phyloP scores from a whole-genome alignment of 2,329 filamentous ascomycete genomes.

The Sporothrix schenckii region DNA sequence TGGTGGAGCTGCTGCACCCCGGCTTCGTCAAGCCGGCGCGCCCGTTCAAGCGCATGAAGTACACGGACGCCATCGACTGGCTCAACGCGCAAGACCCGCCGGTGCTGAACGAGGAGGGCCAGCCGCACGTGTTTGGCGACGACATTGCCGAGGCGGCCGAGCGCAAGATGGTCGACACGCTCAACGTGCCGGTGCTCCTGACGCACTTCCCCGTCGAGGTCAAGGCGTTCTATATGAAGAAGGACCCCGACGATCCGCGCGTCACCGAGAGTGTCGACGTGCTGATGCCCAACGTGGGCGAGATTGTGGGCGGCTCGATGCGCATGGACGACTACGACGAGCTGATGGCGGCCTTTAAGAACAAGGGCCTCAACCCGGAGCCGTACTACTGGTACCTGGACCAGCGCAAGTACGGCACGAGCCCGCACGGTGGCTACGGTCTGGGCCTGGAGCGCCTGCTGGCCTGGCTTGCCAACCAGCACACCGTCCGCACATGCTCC shows the following conservation, averaged over 20 bases:
- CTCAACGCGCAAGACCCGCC: conserved; percentile 76
- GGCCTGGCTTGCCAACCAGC: conserved; percentile 66
- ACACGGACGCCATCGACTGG: conserved; percentile 93
- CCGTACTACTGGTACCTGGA: conserved; percentile 99
- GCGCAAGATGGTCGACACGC: conserved; percentile 93
- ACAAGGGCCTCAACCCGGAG: conserved; percentile 79
- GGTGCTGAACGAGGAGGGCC: conserved; percentile 89
- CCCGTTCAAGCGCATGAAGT: conserved; percentile 94
- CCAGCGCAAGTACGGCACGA: conserved; percentile 88
- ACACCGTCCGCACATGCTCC: conserved; percentile 67
- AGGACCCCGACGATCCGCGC: conserved; percentile 73
- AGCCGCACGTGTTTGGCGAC: conserved; percentile 89
- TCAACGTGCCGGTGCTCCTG: conserved; percentile 78
- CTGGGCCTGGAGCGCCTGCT: conserved; percentile 83
- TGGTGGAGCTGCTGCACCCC: conserved; percentile 88
- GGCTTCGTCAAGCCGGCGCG: conserved; percentile 78
- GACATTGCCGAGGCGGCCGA: conserved; percentile 96
- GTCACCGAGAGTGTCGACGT: conserved; percentile 92
- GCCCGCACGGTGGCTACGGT: conserved; percentile 39
- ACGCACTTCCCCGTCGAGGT: conserved; percentile 97
- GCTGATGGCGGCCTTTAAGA: conserved; percentile 83
- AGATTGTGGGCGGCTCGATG: conserved; percentile 97
- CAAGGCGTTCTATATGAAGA: conserved; percentile 99
- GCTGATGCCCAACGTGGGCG: conserved; percentile 87
- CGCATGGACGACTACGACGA: conserved; percentile 91